Evolutionary conservation across 305 asterid species (phyloP), one percentile per base, ranked within the genome.

Genomic region (Plantago coronopus): DNA sequence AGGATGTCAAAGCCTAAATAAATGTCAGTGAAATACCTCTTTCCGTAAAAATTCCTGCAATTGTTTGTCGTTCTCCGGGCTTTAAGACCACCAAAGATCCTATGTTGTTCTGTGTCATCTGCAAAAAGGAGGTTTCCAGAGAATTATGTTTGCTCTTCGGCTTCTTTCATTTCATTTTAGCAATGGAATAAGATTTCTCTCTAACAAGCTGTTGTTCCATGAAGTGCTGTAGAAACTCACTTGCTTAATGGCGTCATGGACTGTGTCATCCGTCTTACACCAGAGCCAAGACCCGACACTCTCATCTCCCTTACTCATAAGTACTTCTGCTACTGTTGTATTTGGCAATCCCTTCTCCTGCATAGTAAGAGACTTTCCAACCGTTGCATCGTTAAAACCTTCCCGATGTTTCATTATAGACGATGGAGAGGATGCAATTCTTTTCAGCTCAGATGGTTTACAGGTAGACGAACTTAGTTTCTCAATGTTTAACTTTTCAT

Each of bases 31-130:
- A 27, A 53, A 17, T 78, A 84, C 94, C 85, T 82, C 87, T 73
- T 81, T 86, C 91, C 45, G 95, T 89, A 57, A 89, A 70, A 63
- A 87, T 87, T 59, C 95, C 91, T 54, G 95, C 95, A 59, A 89
- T 76, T 44, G 64, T 64, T 17, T 83, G 81, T 25, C 75, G 76
- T 47, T 78, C 80, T 63, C 95, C 94, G 11, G 88, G 86, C 76
- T 70, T 89, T 10, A 89, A 70, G 55, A 86, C 95, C 62, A 89
- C 91, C 78, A 86, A 69, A 6, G 97, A 89, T 62, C 95, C 95
- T 43, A 87, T 76, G 62, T 86, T 86, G 79, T 84, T 84, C 57
- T 70, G 82, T 47, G 94, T 82, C 94, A 86, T 86, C 95, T 88
- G 83, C 70, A 73, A 25, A 31, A 43, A 50, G 54, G 54, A 29